Evolutionary conservation across 805 yeast genomes (phyloP).

Genomic region (Barnettozyma salicaria): DNA sequence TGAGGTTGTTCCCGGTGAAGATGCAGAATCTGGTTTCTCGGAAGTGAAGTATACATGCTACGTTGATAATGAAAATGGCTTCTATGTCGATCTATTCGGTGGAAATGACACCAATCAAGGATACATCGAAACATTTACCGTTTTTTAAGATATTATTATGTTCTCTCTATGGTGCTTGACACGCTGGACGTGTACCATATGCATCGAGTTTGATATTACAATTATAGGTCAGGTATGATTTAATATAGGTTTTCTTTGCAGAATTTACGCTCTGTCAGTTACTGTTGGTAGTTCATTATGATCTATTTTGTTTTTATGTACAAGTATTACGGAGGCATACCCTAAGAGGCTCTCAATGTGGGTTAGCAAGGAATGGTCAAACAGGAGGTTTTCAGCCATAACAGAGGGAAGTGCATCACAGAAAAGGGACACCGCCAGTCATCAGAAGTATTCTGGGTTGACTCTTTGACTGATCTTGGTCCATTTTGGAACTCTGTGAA

Average conservation of each 20-base stretch:
- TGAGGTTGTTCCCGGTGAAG: slow-evolving; percentile 33
- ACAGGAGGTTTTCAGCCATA: too few relatives aligned
- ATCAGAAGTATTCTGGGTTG: slow-evolving; percentile 47
- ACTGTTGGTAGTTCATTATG: too few relatives aligned
- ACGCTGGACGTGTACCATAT: too few relatives aligned
- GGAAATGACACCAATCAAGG: slow-evolving; percentile 2
- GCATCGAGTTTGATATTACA: too few relatives aligned
- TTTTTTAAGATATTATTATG: slow-evolving; percentile 2
- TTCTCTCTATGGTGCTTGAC: neutral
- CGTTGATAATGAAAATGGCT: slow-evolving; percentile 7
- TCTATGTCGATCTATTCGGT: slow-evolving; percentile 9
- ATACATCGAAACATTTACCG: slow-evolving; percentile 7
- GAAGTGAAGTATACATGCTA: slow-evolving; percentile 7
- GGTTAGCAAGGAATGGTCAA: too few relatives aligned
- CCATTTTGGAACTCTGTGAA: slow-evolving; percentile 88
- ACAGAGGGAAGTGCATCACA: slow-evolving; percentile 2
- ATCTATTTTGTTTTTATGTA: too few relatives aligned
- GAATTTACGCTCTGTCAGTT: too few relatives aligned
- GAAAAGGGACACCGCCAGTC: neutral
- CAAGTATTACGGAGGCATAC: too few relatives aligned
- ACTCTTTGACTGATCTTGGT: slow-evolving; percentile 76
- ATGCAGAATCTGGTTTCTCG: slow-evolving; percentile 19
- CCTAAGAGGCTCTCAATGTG: too few relatives aligned
- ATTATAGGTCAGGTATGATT: too few relatives aligned
- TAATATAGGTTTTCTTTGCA: too few relatives aligned